These are phyloP conservation scores for Xylaria digitata DNA, from an alignment of 2,329 filamentous ascomycete genomes.

Conservation along the genomic window DNA sequence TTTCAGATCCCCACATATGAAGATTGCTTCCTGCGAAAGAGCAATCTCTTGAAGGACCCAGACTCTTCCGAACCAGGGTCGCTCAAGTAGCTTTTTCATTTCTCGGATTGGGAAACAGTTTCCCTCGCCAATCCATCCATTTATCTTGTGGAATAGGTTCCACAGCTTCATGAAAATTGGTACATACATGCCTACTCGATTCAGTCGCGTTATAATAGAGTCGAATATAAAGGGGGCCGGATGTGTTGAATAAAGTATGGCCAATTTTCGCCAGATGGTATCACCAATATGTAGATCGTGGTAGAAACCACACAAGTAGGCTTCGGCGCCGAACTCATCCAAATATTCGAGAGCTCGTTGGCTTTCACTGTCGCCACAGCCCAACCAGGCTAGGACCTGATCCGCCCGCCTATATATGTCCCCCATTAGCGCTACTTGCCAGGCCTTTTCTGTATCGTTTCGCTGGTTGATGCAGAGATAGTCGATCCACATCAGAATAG, in stretches of 20 bases:
- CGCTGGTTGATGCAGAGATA: slow-evolving; percentile 42
- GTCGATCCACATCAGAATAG: slow-evolving; percentile 39
- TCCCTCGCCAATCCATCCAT: slow-evolving; percentile 5
- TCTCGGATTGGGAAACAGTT: slow-evolving; percentile 18
- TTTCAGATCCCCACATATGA: slow-evolving; percentile 35
- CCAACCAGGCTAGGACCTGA: slow-evolving; percentile 41
- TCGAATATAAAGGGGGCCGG: background rate
- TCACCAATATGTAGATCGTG: slow-evolving; percentile 7
- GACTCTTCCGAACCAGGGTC: slow-evolving; percentile 40
- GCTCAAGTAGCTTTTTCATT: slow-evolving; percentile 33
- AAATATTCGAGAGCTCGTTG: slow-evolving; percentile 14
- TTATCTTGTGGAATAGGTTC: slow-evolving; percentile 15
- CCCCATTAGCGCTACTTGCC: slow-evolving; percentile 41
- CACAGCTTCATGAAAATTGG: too few relatives aligned
- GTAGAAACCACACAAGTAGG: slow-evolving; percentile 16
- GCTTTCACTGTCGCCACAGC: slow-evolving; percentile 17
- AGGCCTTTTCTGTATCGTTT: slow-evolving; percentile 38
- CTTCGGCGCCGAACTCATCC: slow-evolving; percentile 13
- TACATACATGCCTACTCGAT: too few relatives aligned
- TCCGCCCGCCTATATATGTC: slow-evolving; percentile 41
- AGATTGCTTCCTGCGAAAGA: slow-evolving; percentile 36
- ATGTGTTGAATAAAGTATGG: background rate
- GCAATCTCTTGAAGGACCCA: slow-evolving; percentile 45
- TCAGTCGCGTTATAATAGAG: background rate
- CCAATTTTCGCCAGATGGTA: slow-evolving; percentile 7